A percentile compares a stretch with the other conserved stretches of the same genome.
phyloP scores from a whole-genome alignment of 345 rosid species.

The Jatropha curcas region DNA sequence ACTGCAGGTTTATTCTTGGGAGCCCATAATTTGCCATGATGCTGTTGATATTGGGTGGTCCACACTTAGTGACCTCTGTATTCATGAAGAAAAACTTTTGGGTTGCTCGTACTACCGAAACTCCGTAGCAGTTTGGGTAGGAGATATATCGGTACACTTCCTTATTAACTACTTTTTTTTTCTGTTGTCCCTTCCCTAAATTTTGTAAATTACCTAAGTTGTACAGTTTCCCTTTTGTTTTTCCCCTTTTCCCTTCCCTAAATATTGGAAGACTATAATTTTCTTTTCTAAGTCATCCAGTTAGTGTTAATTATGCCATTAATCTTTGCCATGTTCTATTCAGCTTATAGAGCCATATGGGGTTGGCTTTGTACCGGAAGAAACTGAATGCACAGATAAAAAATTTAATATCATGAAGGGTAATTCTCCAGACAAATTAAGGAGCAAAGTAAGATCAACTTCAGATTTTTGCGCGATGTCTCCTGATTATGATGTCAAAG shows the following conservation, averaged over 20 bases:
- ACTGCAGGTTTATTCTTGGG: slow-evolving; percentile 96
- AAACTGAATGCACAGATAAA: slow-evolving; percentile 46
- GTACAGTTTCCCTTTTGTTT: slow-evolving; percentile 7
- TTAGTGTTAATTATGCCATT: neutral
- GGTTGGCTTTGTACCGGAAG: slow-evolving; percentile 40
- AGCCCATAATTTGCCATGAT: slow-evolving; percentile 89
- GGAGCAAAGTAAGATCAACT: slow-evolving; percentile 41
- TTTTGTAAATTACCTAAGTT: neutral
- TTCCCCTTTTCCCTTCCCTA: neutral
- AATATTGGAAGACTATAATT: slow-evolving; percentile 10
- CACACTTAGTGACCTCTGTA: slow-evolving; percentile 82
- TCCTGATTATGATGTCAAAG: slow-evolving; percentile 72
- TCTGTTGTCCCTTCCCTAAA: neutral
- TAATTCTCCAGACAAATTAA: slow-evolving; percentile 47
- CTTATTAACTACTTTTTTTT: neutral
- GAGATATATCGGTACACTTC: slow-evolving; percentile 63
- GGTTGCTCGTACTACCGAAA: slow-evolving; percentile 81
- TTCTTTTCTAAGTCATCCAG: slow-evolving; percentile 7
- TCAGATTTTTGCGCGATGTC: slow-evolving; percentile 44
- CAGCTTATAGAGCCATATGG: slow-evolving; percentile 88
- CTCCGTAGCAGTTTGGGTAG: slow-evolving; percentile 91
- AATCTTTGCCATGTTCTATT: slow-evolving; percentile 5
- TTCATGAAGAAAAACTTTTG: slow-evolving; percentile 79
- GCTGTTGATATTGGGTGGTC: slow-evolving; percentile 92
- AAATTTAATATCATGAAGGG: slow-evolving; percentile 44